Conservation (phyloP, 169 alveolate genomes). For the Toxoplasma gondii region DNA sequence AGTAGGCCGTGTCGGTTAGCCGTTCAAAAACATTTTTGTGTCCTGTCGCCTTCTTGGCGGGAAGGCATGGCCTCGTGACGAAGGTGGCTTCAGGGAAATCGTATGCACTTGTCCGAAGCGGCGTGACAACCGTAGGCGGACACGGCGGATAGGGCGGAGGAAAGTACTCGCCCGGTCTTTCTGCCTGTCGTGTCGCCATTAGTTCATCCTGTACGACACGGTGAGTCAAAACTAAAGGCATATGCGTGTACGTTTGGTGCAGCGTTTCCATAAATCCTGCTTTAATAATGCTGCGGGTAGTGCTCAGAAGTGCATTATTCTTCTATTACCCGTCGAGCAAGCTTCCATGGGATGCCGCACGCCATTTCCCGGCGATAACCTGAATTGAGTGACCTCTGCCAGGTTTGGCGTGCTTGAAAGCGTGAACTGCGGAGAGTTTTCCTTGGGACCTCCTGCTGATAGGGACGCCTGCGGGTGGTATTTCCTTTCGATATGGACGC, state of each 20-base stretch:
- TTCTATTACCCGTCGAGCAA: background rate
- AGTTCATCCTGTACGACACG: background rate
- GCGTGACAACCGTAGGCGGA: conserved; percentile 51
- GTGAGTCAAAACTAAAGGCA: background rate
- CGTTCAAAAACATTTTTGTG: conserved; percentile 79
- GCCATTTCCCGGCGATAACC: background rate
- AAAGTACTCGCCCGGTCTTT: background rate
- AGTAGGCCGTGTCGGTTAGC: conserved; percentile 80
- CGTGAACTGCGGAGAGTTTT: no score
- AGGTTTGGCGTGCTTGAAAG: no score
- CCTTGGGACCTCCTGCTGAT: no score
- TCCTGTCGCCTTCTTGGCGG: background rate
- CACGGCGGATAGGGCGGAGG: conserved; percentile 60
- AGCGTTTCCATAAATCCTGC: no score
- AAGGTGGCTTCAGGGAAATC: conserved; percentile 41
- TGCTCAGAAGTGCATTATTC: background rate
- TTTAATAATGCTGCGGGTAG: no score
- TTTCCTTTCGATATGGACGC: no score
- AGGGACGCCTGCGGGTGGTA: no score
- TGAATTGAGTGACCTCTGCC: background rate
- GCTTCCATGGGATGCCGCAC: conserved; percentile 17
- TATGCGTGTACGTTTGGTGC: background rate
- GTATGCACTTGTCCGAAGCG: conserved; percentile 20
- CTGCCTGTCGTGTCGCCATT: background rate
- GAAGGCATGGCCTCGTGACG: background rate